A percentile compares a stretch with the other conserved stretches of the same genome.
phyloP scores from a whole-genome alignment of 202 grass and related monocot genomes.

The Schoenoplectus tabernaemontani region DNA sequence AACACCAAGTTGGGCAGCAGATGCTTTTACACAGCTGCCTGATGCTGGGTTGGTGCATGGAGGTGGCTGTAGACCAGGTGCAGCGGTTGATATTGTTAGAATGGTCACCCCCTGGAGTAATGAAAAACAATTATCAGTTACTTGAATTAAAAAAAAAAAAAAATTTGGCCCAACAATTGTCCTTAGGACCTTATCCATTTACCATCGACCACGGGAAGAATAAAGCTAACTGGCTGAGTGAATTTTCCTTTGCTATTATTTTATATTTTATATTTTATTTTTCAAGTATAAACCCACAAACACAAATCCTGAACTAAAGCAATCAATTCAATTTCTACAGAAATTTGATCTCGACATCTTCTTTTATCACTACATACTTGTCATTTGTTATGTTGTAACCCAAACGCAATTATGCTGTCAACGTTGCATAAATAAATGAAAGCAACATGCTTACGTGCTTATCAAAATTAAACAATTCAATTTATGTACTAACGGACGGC shows the following conservation, averaged over 20 bases:
- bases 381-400: not conserved
- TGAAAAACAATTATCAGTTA: not conserved
- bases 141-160: not conserved
- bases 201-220: not conserved
- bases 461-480: not conserved
- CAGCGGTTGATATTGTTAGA: slow-evolving; percentile 52
- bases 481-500: not conserved
- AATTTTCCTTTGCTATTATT: not conserved
- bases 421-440: not conserved
- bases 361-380: not conserved
- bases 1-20: slow-evolving; percentile 37
- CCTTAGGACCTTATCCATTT: not conserved
- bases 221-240: not conserved
- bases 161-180: not conserved
- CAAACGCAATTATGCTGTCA: not conserved
- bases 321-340: not conserved
- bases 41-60: slow-evolving; percentile 14
- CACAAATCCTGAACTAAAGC: not conserved
- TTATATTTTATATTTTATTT: not conserved
- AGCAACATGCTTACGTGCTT: not conserved
- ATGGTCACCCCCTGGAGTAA: slow-evolving; percentile 43
- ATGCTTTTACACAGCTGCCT: slow-evolving; percentile 25
- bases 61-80: slow-evolving; percentile 39
- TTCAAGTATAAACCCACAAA: not conserved
- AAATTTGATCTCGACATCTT: not conserved